Evolutionary conservation across 768 basidiomycete species (phyloP).

Genomic region (Leucocoprinus leucothites): DNA sequence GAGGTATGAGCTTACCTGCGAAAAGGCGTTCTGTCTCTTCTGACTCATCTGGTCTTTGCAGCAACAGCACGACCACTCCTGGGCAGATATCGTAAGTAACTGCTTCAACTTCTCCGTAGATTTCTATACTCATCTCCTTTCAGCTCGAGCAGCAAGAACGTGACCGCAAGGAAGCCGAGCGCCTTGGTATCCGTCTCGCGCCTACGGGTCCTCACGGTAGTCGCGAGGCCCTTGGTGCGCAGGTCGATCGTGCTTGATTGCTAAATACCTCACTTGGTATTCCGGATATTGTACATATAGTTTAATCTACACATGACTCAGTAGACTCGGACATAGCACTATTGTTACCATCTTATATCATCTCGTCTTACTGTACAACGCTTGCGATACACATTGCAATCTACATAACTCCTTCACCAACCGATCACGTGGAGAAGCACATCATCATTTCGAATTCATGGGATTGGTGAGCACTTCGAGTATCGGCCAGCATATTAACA

Average conservation of each 20-base stretch:
- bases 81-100: slow-evolving; percentile 41
- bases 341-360: not conserved
- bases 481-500: not conserved
- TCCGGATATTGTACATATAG: not conserved
- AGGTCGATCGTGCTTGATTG: not conserved
- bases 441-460: slow-evolving; percentile 12
- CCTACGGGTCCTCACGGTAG: not conserved
- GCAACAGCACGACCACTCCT: slow-evolving; percentile 42
- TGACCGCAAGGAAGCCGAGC: slow-evolving; percentile 19
- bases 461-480: not conserved
- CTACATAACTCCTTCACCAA: not conserved
- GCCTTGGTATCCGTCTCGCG: not conserved
- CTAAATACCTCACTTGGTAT: not conserved
- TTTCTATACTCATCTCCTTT: not conserved
- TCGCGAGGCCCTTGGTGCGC: not conserved
- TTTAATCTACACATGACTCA: not conserved
- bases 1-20: slow-evolving; percentile 25
- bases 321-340: not conserved
- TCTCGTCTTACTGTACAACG: not conserved
- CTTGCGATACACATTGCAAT: not conserved
- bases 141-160: slow-evolving; percentile 29
- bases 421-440: slow-evolving; percentile 13
- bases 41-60: slow-evolving; percentile 14
- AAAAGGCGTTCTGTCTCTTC: not conserved
- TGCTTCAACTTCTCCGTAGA: not conserved